These are phyloP conservation scores for Fraxinus floribunda DNA, from an alignment of 305 asterid genomes.

Conservation along the genomic window DNA sequence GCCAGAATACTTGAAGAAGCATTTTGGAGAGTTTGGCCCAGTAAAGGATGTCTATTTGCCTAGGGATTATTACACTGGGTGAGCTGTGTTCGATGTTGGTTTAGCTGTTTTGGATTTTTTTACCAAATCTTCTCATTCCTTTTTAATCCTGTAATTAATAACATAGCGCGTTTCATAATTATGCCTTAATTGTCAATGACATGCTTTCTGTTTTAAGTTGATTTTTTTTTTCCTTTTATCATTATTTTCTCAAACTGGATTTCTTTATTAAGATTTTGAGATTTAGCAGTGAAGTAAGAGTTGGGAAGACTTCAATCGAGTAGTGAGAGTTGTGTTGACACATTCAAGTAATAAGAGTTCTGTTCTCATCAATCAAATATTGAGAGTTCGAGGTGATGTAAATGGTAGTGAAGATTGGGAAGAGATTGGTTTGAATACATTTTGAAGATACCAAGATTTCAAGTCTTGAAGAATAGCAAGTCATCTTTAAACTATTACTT, in stretches of 20 bases:
- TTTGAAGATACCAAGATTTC: constrained; percentile 87
- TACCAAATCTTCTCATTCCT: not conserved
- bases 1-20: constrained; percentile 83
- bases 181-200: not conserved
- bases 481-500: constrained; percentile 59
- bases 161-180: not conserved
- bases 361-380: constrained; percentile 35
- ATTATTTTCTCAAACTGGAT: constrained; percentile 29
- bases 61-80: constrained; percentile 92
- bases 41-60: constrained; percentile 84
- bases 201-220: not conserved
- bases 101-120: not conserved
- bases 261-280: constrained; percentile 48
- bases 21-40: constrained; percentile 87
- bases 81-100: constrained; percentile 37
- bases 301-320: constrained; percentile 36
- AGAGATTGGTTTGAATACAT: constrained; percentile 65
- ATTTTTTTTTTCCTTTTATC: not conserved
- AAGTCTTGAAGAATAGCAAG: constrained; percentile 89
- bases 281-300: constrained; percentile 69
- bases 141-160: not conserved
- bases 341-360: constrained; percentile 6
- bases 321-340: constrained; percentile 17
- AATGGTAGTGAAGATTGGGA: constrained; percentile 72
- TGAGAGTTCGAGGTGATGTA: constrained; percentile 77